Conservation (phyloP, 768 basidiomycete genomes). For the Panus rudis region DNA sequence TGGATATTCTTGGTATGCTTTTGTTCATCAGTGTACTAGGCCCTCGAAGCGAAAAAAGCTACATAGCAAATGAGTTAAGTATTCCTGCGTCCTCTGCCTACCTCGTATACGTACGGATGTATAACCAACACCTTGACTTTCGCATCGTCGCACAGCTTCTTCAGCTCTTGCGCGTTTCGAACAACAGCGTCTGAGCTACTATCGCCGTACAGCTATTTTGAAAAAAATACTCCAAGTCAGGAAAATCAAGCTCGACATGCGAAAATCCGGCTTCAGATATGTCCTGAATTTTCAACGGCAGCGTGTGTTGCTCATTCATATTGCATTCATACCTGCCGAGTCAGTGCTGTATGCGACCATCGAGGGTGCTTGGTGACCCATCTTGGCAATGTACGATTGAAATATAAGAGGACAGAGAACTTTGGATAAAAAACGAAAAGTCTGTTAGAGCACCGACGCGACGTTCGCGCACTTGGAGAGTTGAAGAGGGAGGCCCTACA, state of each 20-base stretch:
- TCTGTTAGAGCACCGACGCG: no score
- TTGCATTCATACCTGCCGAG: constrained; percentile 27
- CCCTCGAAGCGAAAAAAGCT: constrained; percentile 24
- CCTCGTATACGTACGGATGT: constrained; percentile 22
- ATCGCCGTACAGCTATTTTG: constrained; percentile 14
- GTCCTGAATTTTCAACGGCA: constrained; percentile 23
- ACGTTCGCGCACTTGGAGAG: no score
- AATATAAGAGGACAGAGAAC: no score
- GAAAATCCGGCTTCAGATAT: constrained; percentile 23
- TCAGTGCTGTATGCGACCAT: constrained; percentile 24
- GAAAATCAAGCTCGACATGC: constrained; percentile 21
- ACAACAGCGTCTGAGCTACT: constrained; percentile 16
- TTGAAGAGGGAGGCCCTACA: no score
- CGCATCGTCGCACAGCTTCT: constrained; percentile 15
- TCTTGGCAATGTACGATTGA: no score
- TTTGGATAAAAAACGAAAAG: no score
- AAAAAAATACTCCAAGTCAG: constrained; percentile 20
- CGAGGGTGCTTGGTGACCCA: no score
- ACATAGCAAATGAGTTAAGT: no score
- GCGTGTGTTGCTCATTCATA: constrained; percentile 21
- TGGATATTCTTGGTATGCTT: constrained; percentile 13
- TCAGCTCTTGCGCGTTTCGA: constrained; percentile 13
- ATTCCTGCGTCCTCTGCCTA: no score
- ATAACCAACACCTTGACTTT: constrained; percentile 19
- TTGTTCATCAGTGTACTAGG: constrained; percentile 13